Evolutionary conservation across 352 stramenopile species (phyloP), one percentile per base, ranked within the genome.

Genomic region (Elongisporangium prolatum): DNA sequence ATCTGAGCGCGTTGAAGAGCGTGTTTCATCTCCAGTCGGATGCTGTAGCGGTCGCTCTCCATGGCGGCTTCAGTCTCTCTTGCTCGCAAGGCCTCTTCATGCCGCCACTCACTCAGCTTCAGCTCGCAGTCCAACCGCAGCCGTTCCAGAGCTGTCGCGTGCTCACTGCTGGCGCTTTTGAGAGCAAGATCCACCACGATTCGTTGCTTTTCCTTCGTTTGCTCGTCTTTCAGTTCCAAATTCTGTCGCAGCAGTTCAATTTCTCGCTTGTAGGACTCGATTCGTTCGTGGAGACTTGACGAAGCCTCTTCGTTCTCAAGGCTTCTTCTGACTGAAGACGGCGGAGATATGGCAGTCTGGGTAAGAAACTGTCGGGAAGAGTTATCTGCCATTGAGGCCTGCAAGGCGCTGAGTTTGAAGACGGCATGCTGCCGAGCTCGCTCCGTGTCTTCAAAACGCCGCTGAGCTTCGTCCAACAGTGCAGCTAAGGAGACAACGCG

Each of bases 211-310:
- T 90, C 80, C 13, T 72, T 50, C 0, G 70, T 65, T 14, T 88
- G 80, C 24, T 80, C 66, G 17, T 85, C 73, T 16, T 69, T 71
- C 4, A 90, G 48, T 7, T 73, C 76, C 2, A 86, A 54, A 47
- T 75, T 74, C 48, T 88, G 80, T 1, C 77, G 69, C 52, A 87
- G 64, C 47, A 90, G 59, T 54, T 90, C 80, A 22, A 86, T 77
- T 22, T 88, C 75, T 20, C 79, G 80, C 64, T 88, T 89, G 64
- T 76, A 75, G 24, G 82, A 77, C 50, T 86, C 73, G n/a, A 86
- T 71, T 20, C 69, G 73, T 40, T 85, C 75, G 50, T 54, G 49
- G 24, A 69, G 55, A 22, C n/a, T 55, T 14, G 22, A 25, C 16
- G 56, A 21, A 22, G 14, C 20, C 6, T 21, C 47, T 9, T 52